Evolutionary conservation across 257 asterid genomes (phyloP).

Genomic region (Lithospermum erythrorhizon): DNA sequence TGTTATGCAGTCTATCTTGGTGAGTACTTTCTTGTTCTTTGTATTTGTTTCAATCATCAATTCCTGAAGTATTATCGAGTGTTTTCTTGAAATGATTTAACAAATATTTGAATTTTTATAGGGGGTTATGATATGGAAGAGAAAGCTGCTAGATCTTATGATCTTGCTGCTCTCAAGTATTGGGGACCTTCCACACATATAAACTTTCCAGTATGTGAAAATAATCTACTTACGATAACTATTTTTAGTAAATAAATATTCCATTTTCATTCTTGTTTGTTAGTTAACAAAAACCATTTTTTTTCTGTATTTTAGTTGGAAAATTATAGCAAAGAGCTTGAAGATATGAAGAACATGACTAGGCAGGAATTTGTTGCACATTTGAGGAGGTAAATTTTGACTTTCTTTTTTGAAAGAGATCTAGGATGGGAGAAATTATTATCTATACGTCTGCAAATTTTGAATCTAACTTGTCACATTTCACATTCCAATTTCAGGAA

Average conservation of each 20-base stretch:
- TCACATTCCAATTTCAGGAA: constrained; percentile 15
- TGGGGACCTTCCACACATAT: constrained; percentile 91
- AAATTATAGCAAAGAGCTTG: constrained; percentile 71
- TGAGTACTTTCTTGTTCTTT: constrained; percentile 23
- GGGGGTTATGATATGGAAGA: constrained; percentile 97
- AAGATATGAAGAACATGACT: constrained; percentile 80
- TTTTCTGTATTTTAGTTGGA: constrained; percentile 35
- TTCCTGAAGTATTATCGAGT: neutral
- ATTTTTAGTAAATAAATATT: too few relatives aligned
- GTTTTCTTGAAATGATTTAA: neutral
- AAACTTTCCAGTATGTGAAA: constrained; percentile 47
- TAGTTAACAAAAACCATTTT: neutral
- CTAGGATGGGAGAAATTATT: neutral
- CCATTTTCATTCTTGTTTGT: neutral
- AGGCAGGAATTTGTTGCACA: constrained; percentile 86
- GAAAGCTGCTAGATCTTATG: constrained; percentile 96
- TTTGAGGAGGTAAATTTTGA: constrained; percentile 48
- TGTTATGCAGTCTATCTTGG: constrained; percentile 66
- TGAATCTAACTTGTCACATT: neutral
- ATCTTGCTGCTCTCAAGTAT: constrained; percentile 86
- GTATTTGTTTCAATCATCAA: neutral
- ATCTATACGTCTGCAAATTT: neutral
- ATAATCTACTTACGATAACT: too few relatives aligned
- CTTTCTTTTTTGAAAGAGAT: neutral
- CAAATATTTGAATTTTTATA: constrained; percentile 4